Base-by-base conservation (phyloP, 179 eudicot species). In the Beta corolliflora region DNA sequence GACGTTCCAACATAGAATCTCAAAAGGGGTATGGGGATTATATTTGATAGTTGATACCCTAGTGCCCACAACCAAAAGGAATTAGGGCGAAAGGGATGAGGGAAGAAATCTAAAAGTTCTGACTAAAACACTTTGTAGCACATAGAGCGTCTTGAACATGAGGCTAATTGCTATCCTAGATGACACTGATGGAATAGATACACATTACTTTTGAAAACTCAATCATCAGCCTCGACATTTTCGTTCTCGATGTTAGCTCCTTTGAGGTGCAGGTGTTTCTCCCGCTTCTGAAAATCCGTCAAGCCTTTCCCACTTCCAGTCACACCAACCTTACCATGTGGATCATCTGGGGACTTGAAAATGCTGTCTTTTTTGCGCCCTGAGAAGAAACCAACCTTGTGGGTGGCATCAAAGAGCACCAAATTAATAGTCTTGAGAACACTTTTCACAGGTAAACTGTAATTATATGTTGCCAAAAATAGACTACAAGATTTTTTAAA, bases 291-390 rank as follows among this genome's bases (percentile, higher is more conserved):
- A 80, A 96, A 96, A 19, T 96, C 99, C 0, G 99, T 96, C 87
- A 96, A 83, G 52, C 99, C 99, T 85, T 96, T 96, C 55, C 99
- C 99, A 76, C 99, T 96, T 81, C 99, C 99, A 7, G 96, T 93
- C 73, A 96, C 99, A 19, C 99, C 99, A 69, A 96, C 99, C 88
- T 96, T 95, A 66, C 99, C 98, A 54, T 73, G 80, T 45, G 99
- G 99, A 84, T 96, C 99, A 7, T 96, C 99, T 2, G 99, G 99
- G 78, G 99, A 96, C 82, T 96, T 96, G 80, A 96, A 96, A 50
- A 96, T 96, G 88, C 99, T 96, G 87, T 96, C 99, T 36, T 87
- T 80, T 87, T 96, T 96, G 61, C 99, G 88, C 78, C 99, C 98
- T n/a, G 99, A 90, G 83, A 96, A 94, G 88, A 96, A 96, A 83